Base-by-base conservation (phyloP, 2,329 filamentous ascomycete genomes). In the Coniochaeta hoffmannii region DNA sequence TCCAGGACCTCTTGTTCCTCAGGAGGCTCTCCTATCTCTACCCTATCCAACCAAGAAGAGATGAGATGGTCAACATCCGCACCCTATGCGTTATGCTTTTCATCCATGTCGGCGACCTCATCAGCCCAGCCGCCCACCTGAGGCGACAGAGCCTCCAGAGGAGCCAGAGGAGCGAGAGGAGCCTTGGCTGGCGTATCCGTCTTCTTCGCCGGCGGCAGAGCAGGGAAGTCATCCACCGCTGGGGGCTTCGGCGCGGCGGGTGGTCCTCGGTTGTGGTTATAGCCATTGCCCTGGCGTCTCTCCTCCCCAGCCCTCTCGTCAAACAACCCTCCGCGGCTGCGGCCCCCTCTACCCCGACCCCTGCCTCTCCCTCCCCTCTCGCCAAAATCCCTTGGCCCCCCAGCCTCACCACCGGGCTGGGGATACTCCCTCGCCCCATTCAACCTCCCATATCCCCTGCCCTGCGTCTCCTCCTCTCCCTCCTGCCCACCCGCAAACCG, bases 71-170 rank as follows among this genome's bases (percentile, higher is more conserved):
- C 36, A 46, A 46, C 41, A 28, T 7, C 3, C 19, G 19, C 22
- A 3, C 15, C 4, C 41, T 46, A 46, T 7, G n/a, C 26, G 26
- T 51, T 28, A 17, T 55, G 56, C 59, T 62, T 66, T 58, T 55
- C 73, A 26, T 81, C 77, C 12, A 77, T 67, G 5, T 72, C 76
- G 51, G 78, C 78, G 73, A 83, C 79, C 67, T 84, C 81, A 34
- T 84, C 81, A 53, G 78, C 81, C 81, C 81, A 83, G 55, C 77
- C 74, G 9, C 75, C 73, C 17, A 74, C 62, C 0, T 69, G 69
- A 8, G 73, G 68, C 6, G 73, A 71, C 1, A 70, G 44, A 15
- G 72, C 64, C 55, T 69, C 66, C n/a, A 68, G 58, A 19, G 26
- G 44, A n/a, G 32, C 31, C 26, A 44, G 36, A 15, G 51, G 9